Percentiles rank a stretch among this genome's conserved stretches.
phyloP scores from a whole-genome alignment of 768 basidiomycete genomes.

The Candolleomyces eurysporus region DNA sequence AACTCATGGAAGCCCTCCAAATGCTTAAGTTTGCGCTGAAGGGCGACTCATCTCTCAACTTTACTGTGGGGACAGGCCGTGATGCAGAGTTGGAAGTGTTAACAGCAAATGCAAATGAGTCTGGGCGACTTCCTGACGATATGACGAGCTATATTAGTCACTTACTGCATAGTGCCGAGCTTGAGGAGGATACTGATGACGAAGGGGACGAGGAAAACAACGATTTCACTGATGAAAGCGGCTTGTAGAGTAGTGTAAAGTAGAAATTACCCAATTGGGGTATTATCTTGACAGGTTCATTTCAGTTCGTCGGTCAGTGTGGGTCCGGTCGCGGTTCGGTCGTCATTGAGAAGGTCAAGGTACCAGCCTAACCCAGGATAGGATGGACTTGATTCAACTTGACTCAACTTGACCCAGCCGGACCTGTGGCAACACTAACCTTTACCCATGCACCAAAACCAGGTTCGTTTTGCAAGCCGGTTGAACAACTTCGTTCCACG shows the following conservation, averaged over 20 bases:
- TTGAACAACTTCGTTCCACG: too few species aligned
- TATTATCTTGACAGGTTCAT: not conserved
- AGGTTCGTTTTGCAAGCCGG: too few species aligned
- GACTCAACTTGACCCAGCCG: not conserved
- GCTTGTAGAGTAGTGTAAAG: not conserved
- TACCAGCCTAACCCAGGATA: not conserved
- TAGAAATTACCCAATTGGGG: not conserved
- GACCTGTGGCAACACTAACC: not conserved
- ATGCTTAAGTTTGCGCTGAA: constrained; percentile 1
- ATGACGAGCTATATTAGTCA: not conserved
- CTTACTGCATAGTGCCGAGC: not conserved
- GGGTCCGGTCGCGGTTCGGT: not conserved
- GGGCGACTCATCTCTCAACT: not conserved
- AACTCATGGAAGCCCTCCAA: constrained; percentile 11
- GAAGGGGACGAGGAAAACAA: not conserved
- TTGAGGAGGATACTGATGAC: not conserved
- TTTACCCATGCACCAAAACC: too few species aligned
- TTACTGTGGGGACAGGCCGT: not conserved
- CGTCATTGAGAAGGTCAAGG: not conserved
- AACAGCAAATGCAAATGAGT: not conserved
- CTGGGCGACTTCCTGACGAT: not conserved
- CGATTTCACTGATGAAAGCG: not conserved
- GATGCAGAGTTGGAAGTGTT: not conserved
- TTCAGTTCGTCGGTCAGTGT: not conserved
- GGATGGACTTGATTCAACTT: not conserved